These are phyloP conservation scores for Echium plantagineum DNA, from an alignment of 257 asterid species.

Conservation along the genomic window DNA sequence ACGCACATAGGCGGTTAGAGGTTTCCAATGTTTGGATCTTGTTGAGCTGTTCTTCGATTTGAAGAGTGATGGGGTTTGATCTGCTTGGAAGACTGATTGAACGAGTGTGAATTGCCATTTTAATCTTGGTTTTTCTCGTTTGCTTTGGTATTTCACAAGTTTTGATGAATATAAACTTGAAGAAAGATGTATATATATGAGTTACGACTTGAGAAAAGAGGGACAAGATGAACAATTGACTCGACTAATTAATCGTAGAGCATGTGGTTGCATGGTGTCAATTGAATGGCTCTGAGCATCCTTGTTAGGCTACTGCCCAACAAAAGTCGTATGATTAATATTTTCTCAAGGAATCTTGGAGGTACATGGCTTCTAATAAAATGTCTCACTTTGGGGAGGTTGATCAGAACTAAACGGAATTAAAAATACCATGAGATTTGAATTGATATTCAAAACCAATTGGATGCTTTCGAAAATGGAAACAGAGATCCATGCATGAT, in stretches of 20 bases:
- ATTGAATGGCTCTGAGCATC: too few species aligned
- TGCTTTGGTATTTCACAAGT: background rate
- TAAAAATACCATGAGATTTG: background rate
- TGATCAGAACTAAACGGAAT: background rate
- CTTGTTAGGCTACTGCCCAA: too few species aligned
- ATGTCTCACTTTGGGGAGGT: background rate
- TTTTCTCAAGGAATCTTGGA: too few species aligned
- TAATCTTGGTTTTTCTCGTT: too few species aligned
- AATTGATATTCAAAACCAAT: background rate
- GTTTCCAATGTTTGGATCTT: slow-evolving; percentile 9
- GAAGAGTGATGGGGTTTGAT: background rate
- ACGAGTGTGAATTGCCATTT: background rate
- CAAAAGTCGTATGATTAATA: too few species aligned
- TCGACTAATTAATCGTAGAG: too few species aligned
- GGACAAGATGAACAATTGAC: background rate
- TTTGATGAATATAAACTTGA: too few species aligned
- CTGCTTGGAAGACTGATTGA: background rate
- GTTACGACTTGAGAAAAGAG: background rate
- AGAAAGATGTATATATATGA: background rate
- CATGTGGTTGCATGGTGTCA: too few species aligned
- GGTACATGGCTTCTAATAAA: too few species aligned
- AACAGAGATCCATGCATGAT: background rate
- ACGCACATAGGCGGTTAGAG: background rate
- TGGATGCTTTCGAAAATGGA: background rate
- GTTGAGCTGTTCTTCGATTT: background rate